Evolutionary conservation across 805 yeast species (phyloP).

Genomic region (Metschnikowia picachoensis): DNA sequence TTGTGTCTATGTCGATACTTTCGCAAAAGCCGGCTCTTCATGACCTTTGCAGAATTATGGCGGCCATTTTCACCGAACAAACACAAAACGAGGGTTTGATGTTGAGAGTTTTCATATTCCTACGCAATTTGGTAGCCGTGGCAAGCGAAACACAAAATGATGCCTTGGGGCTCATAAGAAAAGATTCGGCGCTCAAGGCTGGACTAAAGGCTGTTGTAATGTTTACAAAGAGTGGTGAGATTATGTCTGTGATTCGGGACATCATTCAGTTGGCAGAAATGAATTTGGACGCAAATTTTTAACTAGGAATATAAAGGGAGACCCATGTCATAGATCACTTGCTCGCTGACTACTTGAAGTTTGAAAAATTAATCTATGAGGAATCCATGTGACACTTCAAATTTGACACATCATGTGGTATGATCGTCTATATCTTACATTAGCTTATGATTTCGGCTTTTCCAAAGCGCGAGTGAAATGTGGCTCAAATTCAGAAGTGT

Average conservation of each 20-base stretch:
- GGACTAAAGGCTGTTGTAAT: conserved; percentile 5
- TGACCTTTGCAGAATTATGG: conserved; percentile 20
- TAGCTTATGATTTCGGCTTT: too few relatives aligned
- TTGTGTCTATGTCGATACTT: conserved; percentile 29
- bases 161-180: not conserved
- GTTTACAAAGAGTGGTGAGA: conserved; percentile 4
- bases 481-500: too few relatives aligned
- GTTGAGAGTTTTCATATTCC: conserved; percentile 23
- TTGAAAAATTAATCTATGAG: too few relatives aligned
- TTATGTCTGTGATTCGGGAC: conserved; percentile 11
- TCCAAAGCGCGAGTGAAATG: too few relatives aligned
- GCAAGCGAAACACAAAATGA: not conserved
- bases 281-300: not conserved
- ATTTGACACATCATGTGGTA: too few relatives aligned
- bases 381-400: too few relatives aligned
- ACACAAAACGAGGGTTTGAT: conserved; percentile 23
- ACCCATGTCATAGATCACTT: too few relatives aligned
- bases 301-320: not conserved
- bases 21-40: conserved; percentile 12
- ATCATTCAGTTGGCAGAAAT: conserved; percentile 12
- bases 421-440: too few relatives aligned
- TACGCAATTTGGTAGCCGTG: conserved; percentile 1
- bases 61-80: conserved; percentile 25
- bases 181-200: conserved; percentile 1
- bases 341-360: too few relatives aligned